phyloP scores from a whole-genome alignment of 768 basidiomycete genomes.

The Agaricus subrufescens region DNA sequence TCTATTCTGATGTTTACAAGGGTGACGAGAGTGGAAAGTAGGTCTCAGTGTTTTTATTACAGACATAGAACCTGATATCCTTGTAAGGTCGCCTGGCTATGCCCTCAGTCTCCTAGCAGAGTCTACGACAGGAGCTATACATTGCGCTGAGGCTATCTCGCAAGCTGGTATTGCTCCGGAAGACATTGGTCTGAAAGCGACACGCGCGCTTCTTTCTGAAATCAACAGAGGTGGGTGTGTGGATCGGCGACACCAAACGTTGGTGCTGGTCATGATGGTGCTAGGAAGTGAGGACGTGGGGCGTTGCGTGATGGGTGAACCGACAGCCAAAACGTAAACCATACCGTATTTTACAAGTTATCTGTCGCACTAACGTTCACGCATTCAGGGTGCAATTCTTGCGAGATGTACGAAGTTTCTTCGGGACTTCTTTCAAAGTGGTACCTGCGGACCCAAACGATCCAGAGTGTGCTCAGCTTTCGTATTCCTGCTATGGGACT shows the following conservation, averaged over 20 bases:
- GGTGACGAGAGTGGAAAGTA: conserved; percentile 97
- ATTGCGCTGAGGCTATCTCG: conserved; percentile 85
- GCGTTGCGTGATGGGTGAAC: conserved; percentile 79
- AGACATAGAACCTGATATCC: no score
- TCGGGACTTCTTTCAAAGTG: conserved; percentile 94
- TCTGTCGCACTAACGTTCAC: background rate
- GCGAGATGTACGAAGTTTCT: conserved; percentile 74
- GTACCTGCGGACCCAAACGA: conserved; percentile 52
- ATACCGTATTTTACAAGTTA: conserved; percentile 23
- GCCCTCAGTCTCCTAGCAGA: conserved; percentile 88
- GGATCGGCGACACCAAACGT: conserved; percentile 81
- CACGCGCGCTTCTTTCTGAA: conserved; percentile 74
- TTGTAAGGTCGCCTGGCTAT: conserved; percentile 86
- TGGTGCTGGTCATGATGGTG: conserved; percentile 88
- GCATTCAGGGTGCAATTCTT: conserved; percentile 81
- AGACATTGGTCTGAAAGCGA: conserved; percentile 82
- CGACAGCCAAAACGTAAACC: conserved; percentile 72
- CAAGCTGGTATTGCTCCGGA: conserved; percentile 84
- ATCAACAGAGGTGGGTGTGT: conserved; percentile 84
- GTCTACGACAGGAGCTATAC: conserved; percentile 85
- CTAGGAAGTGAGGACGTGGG: conserved; percentile 98
- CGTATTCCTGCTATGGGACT: conserved; percentile 89
- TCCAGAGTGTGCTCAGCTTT: conserved; percentile 49
- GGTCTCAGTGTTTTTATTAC: conserved; percentile 22
- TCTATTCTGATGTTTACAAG: conserved; percentile 98